Base-by-base conservation (phyloP, 148 eudicot genomes). In the Pouteria glomerata region DNA sequence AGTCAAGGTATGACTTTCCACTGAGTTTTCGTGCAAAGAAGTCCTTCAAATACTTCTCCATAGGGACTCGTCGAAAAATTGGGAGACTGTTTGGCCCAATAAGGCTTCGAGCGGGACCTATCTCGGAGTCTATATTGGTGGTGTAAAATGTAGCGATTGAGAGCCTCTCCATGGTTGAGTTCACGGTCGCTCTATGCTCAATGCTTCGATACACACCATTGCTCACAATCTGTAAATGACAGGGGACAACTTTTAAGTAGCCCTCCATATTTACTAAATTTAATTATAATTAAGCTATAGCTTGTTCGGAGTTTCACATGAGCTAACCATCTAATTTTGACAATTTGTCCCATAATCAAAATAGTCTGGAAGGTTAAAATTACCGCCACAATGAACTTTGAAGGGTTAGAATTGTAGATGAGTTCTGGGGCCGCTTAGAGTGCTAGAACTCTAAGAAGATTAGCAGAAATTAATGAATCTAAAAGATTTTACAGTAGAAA, bases 111-210 rank as follows among this genome's bases (percentile, higher is more conserved):
- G 87, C 82, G 5, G 96, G 91, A 11, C 96, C 96, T 33, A 87
- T 10, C 33, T 83, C 85, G 0, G 76, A 68, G 31, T 84, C 82
- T 8, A 81, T 27, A 35, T 58, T 75, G 59, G 77, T 48, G 73
- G 82, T 78, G 39, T 75, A 77, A 69, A 90, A 90, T 66, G 88
- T 82, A 1, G 88, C 92, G 13, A 84, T 59, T 14, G 96, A 88
- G 14, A 90, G 60, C 70, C 92, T 84, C 70, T 79, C 87, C 62
- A 79, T 69, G 15, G 26, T 30, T 11, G 80, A 78, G 77, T 84
- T 90, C 47, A 88, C 88, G 0, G 66, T 80, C 62, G 86, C 87
- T 70, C 88, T 76, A 35, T 90, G 92, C 80, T 90, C 96, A 33
- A 87, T 71, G 77, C 92, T 90, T 42, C 68, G 67, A 72, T 90